Base-by-base conservation (phyloP, 768 basidiomycete species). In the Phylloporus arenicola region DNA sequence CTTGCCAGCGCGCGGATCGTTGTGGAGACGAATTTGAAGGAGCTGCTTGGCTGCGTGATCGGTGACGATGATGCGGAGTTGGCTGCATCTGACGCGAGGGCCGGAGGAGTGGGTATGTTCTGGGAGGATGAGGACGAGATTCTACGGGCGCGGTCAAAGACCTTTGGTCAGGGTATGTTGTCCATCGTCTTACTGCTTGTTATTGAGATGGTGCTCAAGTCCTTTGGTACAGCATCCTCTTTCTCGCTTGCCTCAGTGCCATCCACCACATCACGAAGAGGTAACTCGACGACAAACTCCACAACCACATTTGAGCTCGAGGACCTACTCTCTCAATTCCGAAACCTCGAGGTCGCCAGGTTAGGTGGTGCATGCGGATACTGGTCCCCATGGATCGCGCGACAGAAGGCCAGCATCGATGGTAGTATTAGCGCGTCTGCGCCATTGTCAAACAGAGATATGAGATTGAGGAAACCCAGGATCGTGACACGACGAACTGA, bases 1-100 rank as follows among this genome's bases (percentile, higher is more conserved):
- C 72, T 82, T 12, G 70, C 77, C 3, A 75, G 77, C 13, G 78
- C 70, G 9, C 72, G 81, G 12, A 64, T 75, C 20, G 65, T 80
- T 10, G 69, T 82, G 14, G 80, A 82, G 56, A 69, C 72, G 29
- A 82, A 81, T 51, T 47, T 82, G 51, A 68, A 64, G 11, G 77
- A 78, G 11, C 45, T 69, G 4, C 67, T 73, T 25, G 55, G 48
- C 6, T 24, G 16, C 1, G 46, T 31, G 27, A 14, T 37, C 35
- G 16, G 3, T 10, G 38, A 50, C n/a, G 38, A 50, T n/a, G 17
- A 35, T 24, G 39, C 16, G 0, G 52, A 46, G n/a, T 17, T 5
- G 12, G 3, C 30, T 13, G 29, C 27, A n/a, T 31, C 48, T 4
- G 53, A 47, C 14, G 35, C 22, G 20, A 11, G 31, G 24, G 4